Percentiles rank a stretch among this genome's conserved stretches.
Conservation (phyloP, 257 asterid genomes). For the Jaltomata sinuosa region DNA sequence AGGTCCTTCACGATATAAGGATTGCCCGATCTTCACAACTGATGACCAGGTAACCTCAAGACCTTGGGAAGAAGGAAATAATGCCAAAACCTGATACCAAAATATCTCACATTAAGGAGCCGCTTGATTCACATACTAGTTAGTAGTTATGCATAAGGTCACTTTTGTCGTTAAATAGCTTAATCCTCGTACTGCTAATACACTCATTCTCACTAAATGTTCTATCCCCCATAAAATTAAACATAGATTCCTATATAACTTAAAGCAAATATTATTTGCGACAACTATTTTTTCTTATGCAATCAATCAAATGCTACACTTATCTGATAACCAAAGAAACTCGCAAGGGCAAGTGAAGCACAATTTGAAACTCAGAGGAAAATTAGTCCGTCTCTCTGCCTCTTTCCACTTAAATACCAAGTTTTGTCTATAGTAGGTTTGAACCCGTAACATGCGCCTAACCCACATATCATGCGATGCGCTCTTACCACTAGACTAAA, state of each 20-base stretch:
- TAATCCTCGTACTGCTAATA: not conserved
- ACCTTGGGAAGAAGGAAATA: slow-evolving; percentile 97
- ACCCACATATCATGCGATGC: not conserved
- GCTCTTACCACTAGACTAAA: not conserved
- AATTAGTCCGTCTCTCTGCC: not conserved
- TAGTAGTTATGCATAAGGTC: not conserved
- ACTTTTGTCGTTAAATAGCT: not conserved
- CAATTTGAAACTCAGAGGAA: not conserved
- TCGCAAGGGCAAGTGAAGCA: not conserved
- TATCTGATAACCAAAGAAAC: not conserved
- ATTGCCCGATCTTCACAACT: slow-evolving; percentile 90
- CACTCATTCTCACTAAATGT: not conserved
- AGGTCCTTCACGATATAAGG: slow-evolving; percentile 93
- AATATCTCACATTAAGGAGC: not conserved
- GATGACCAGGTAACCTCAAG: slow-evolving; percentile 92
- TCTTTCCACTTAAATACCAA: not conserved
- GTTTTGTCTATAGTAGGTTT: not conserved
- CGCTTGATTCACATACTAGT: not conserved
- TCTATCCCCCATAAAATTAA: not conserved
- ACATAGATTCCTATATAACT: not conserved
- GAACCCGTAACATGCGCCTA: not conserved
- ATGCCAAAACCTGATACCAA: slow-evolving; percentile 58
- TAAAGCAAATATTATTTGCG: not conserved
- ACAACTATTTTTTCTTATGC: not conserved
- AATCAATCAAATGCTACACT: not conserved